These are phyloP conservation scores for Thinopyrum elongatum DNA, from an alignment of 176 grass and related monocot species.

Conservation along the genomic window DNA sequence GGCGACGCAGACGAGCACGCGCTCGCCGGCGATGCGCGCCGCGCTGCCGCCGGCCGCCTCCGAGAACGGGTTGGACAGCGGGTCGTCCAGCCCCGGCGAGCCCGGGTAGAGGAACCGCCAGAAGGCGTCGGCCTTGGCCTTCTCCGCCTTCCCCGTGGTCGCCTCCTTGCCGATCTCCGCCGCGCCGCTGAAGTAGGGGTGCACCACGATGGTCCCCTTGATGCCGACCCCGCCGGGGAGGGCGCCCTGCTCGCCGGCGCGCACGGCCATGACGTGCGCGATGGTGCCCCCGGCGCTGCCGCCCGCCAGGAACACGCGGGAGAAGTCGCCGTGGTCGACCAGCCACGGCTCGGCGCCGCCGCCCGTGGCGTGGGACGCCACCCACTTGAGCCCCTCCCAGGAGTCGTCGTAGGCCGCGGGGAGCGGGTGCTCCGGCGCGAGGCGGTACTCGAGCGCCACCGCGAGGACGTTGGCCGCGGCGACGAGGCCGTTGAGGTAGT, in stretches of 20 bases:
- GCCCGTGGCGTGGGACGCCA: conserved; percentile 46
- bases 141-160: conserved; percentile 25
- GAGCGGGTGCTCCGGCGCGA: conserved; percentile 75
- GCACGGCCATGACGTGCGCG: conserved; percentile 60
- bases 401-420: conserved; percentile 73
- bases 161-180: conserved; percentile 54
- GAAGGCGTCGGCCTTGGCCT: conserved; percentile 44
- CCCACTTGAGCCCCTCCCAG: conserved; percentile 53
- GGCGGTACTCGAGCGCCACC: conserved; percentile 73
- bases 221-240: conserved; percentile 21
- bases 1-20: conserved; percentile 68
- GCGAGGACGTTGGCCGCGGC: conserved; percentile 48
- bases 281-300: conserved; percentile 69
- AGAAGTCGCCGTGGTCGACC: conserved; percentile 51
- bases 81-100: conserved; percentile 66
- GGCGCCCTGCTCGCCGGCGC: conserved; percentile 31
- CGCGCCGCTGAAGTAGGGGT: conserved; percentile 74
- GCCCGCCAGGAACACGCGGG: conserved; percentile 51
- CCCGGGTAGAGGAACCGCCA: conserved; percentile 68
- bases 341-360: conserved; percentile 49
- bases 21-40: conserved; percentile 46
- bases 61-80: conserved; percentile 63
- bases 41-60: conserved; percentile 46
- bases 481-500: conserved; percentile 48
- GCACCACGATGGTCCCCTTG: conserved; percentile 49